Percentiles rank a stretch among this genome's conserved stretches.
phyloP scores from a whole-genome alignment of 768 basidiomycete species.

The Termitomyces eurrhizus region DNA sequence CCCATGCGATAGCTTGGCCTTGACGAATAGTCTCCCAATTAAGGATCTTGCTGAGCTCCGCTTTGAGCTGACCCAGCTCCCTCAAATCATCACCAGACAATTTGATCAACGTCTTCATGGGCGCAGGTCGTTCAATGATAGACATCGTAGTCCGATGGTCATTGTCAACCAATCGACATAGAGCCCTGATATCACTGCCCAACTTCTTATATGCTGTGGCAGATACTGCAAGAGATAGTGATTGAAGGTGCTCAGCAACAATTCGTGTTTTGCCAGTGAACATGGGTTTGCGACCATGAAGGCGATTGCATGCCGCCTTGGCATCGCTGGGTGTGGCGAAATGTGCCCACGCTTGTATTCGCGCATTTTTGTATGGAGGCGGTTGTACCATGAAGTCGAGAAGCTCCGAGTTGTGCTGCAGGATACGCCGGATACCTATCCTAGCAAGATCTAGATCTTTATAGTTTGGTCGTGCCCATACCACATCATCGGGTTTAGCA shows the following conservation, averaged over 20 bases:
- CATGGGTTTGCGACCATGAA: conserved; percentile 44
- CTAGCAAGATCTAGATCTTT: conserved; percentile 33
- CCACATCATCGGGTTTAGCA: conserved; percentile 43
- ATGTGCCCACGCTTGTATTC: conserved; percentile 50
- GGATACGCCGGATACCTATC: conserved; percentile 34
- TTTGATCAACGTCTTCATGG: conserved; percentile 32
- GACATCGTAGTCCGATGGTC: conserved; percentile 25
- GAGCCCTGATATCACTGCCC: conserved; percentile 38
- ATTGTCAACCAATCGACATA: conserved; percentile 35
- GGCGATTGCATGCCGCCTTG: conserved; percentile 37
- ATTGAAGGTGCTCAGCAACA: conserved; percentile 49
- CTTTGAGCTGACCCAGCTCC: conserved; percentile 52
- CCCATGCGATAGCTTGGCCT: conserved; percentile 58
- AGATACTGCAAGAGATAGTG: conserved; percentile 44
- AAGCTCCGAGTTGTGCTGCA: conserved; percentile 31
- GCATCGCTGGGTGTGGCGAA: conserved; percentile 54
- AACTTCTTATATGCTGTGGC: conserved; percentile 34
- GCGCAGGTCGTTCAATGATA: conserved; percentile 16
- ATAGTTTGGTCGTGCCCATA: conserved; percentile 48
- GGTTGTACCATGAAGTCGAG: conserved; percentile 43
- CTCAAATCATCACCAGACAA: conserved; percentile 47
- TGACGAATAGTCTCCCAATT: conserved; percentile 55
- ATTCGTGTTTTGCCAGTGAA: conserved; percentile 45
- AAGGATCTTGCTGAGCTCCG: conserved; percentile 55
- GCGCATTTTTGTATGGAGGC: conserved; percentile 41